A percentile compares a stretch with the other conserved stretches of the same genome.
Evolutionary conservation across 495 filamentous ascomycete species (phyloP).

Genomic region (Penicillium atrosanguineum): DNA sequence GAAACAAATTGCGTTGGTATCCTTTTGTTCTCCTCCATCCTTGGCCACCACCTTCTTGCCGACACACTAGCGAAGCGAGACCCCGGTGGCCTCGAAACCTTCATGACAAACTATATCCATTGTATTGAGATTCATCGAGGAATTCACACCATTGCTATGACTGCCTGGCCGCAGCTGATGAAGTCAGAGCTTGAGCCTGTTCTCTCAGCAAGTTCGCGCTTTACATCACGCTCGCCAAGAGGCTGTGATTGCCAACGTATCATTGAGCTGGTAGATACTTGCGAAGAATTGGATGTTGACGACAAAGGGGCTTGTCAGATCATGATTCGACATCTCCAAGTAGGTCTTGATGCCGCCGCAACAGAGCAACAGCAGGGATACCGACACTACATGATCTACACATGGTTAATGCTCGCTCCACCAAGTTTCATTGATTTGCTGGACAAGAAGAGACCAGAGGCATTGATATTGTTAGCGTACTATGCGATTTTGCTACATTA

Average conservation of each 20-base stretch:
- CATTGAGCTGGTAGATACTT: too few relatives aligned
- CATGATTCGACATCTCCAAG: constrained; percentile 21
- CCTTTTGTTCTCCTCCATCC: too few relatives aligned
- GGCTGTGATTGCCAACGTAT: too few relatives aligned
- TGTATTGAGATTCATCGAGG: constrained; percentile 40
- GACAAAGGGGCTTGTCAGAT: constrained; percentile 25
- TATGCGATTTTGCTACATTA: constrained; percentile 37
- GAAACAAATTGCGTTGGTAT: too few relatives aligned
- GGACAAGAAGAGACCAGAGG: constrained; percentile 27
- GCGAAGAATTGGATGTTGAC: neutral
- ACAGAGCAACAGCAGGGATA: constrained; percentile 8
- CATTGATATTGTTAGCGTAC: constrained; percentile 40
- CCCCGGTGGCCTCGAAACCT: constrained; percentile 16
- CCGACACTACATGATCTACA: constrained; percentile 27
- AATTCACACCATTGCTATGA: constrained; percentile 27
- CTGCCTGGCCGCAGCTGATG: constrained; percentile 21
- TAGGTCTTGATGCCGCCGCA: constrained; percentile 18
- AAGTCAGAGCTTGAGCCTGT: constrained; percentile 16
- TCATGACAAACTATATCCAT: constrained; percentile 30
- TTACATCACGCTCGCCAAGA: constrained; percentile 13
- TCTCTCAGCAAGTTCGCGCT: constrained; percentile 19
- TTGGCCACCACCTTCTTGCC: too few relatives aligned
- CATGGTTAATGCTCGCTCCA: constrained; percentile 31
- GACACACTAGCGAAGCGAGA: too few relatives aligned
- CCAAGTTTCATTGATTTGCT: constrained; percentile 27